These are phyloP conservation scores for Helicocarpus griseus DNA, from an alignment of 2,329 filamentous ascomycete species.

Conservation along the genomic window DNA sequence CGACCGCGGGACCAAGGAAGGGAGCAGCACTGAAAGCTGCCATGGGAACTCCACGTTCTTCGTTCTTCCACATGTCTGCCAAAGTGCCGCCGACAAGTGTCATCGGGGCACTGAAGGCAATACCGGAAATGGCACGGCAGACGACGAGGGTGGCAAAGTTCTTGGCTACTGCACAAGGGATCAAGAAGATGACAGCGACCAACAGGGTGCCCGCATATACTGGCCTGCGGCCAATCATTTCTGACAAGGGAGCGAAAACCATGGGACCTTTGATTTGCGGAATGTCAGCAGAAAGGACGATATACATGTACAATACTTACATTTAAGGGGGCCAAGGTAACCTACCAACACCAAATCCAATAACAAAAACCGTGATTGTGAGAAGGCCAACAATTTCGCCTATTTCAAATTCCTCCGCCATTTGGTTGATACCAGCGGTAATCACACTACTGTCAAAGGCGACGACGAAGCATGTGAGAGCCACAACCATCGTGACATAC, in stretches of 20 bases:
- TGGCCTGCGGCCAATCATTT: conserved; percentile 61
- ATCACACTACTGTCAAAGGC: conserved; percentile 65
- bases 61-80: conserved; percentile 73
- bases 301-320: background rate
- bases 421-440: conserved; percentile 62
- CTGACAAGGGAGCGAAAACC: conserved; percentile 67
- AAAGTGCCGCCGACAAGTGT: conserved; percentile 74
- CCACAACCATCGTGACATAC: conserved; percentile 79
- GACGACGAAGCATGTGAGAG: conserved; percentile 64
- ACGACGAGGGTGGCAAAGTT: conserved; percentile 70
- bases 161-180: conserved; percentile 66
- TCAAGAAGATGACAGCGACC: conserved; percentile 66
- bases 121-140: conserved; percentile 68
- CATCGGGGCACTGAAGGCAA: conserved; percentile 79
- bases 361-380: conserved; percentile 65
- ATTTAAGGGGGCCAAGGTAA: conserved; percentile 4
- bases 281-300: conserved; percentile 9
- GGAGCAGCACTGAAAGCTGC: conserved; percentile 75
- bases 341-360: conserved; percentile 68
- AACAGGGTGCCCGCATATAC: conserved; percentile 62
- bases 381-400: conserved; percentile 64
- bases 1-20: conserved; percentile 71
- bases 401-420: conserved; percentile 54
- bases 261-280: conserved; percentile 50
- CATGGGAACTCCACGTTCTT: conserved; percentile 80